Base-by-base conservation (phyloP, 305 asterid species). In the Fraxinus greggii region DNA sequence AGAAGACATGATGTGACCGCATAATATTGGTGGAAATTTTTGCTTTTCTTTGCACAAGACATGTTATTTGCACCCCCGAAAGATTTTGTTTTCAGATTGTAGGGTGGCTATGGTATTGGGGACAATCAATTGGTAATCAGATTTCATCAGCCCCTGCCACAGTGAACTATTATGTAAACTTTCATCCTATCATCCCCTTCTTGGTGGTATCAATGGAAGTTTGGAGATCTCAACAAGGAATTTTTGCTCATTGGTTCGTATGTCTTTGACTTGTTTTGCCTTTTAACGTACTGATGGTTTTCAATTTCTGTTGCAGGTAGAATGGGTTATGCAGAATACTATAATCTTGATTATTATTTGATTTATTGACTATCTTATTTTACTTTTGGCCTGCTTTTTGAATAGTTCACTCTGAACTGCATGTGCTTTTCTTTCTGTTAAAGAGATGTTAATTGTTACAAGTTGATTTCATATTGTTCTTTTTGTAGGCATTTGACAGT, bases 81-180 rank as follows among this genome's bases (percentile, higher is more conserved):
- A 91, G 90, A 69, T 82, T 86, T 87, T 91, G 90, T 93, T 88
- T 85, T 86, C 97, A 92, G 94, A 86, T 88, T 91, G 92, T 93
- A 91, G 95, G 92, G 88, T 90, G 89, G 98, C 97, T 93, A 97
- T 96, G 98, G 97, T 92, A 89, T 85, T 94, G 98, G 93, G 97
- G 90, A 91, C 98, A 86, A 80, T 92, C 95, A 88, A 85, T 87
- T 85, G 92, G 92, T 90, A 90, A 89, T 90, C 95, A 83, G 95
- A 86, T 92, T 85, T 83, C 92, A 74, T 83, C 92, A 86, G 87
- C 86, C 86, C 96, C 92, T 92, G 97, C 97, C 97, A 96, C 97
- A 91, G 92, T 89, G 94, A 92, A 86, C 89, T 89, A 87, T 84
- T 89, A 86, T 92, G 90, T 93, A 85, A 88, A 90, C 90, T 89